A percentile compares a stretch with the other conserved stretches of the same genome.
Conservation (phyloP, 352 stramenopile genomes). For the Globisporangium radiosum region DNA sequence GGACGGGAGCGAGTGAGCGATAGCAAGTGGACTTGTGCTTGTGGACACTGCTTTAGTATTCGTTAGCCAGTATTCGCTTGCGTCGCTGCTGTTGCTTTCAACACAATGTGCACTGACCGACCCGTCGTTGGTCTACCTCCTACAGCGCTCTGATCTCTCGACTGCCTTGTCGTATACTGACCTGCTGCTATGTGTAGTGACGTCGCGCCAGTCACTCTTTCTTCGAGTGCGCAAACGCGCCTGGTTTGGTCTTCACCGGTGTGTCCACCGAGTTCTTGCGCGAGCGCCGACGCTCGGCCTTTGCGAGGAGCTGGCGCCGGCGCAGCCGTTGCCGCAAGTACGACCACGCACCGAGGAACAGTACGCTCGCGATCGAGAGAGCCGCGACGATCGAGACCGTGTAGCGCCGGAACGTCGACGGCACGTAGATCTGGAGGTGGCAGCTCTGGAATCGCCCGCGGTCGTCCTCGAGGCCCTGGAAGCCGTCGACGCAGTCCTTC, state of each 20-base stretch:
- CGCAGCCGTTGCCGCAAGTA: conserved; percentile 82
- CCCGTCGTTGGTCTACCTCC: not conserved
- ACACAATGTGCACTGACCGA: too few species aligned
- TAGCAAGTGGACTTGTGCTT: too few species aligned
- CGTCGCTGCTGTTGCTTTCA: too few species aligned
- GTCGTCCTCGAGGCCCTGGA: conserved; percentile 89
- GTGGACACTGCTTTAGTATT: too few species aligned
- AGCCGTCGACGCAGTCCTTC: conserved; percentile 87
- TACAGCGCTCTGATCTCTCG: not conserved
- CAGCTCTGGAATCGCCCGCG: conserved; percentile 90
- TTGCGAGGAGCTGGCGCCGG: conserved; percentile 74
- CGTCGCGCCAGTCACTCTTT: conserved; percentile 21
- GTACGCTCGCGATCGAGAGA: conserved; percentile 54
- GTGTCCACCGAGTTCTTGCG: conserved; percentile 66
- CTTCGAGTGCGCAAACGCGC: conserved; percentile 58
- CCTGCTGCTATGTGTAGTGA: not conserved
- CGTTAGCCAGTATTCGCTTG: too few species aligned
- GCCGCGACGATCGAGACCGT: conserved; percentile 71
- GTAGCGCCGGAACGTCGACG: conserved; percentile 77
- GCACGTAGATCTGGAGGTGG: conserved; percentile 94
- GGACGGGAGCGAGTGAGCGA: too few species aligned
- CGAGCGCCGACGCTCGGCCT: conserved; percentile 86
- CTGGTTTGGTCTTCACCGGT: conserved; percentile 30
- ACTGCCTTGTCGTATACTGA: not conserved
- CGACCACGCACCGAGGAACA: conserved; percentile 78